phyloP scores from a whole-genome alignment of 2,329 filamentous ascomycete genomes.

The Curvularia lunata region DNA sequence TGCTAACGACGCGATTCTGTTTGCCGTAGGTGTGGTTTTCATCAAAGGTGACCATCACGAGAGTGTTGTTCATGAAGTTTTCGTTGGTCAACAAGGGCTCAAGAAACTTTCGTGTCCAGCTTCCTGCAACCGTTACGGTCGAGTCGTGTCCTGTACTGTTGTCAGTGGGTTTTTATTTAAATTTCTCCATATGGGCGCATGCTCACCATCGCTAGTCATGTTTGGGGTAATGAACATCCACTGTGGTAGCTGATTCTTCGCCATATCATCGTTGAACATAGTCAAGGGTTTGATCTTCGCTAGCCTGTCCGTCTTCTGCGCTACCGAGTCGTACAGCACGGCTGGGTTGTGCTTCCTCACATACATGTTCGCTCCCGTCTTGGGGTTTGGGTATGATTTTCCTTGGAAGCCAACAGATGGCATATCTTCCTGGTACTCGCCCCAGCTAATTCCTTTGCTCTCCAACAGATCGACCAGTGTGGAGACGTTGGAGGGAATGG shows the following conservation, averaged over 20 bases:
- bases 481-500: conserved; percentile 49
- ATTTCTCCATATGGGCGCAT: neutral
- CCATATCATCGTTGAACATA: conserved; percentile 61
- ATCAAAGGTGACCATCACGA: conserved; percentile 79
- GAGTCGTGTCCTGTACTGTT: conserved; percentile 64
- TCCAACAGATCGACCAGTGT: conserved; percentile 53
- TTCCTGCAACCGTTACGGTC: conserved; percentile 70
- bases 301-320: conserved; percentile 64
- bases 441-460: conserved; percentile 55
- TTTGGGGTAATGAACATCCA: conserved; percentile 61
- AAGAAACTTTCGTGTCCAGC: conserved; percentile 72
- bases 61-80: conserved; percentile 76
- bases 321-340: conserved; percentile 70
- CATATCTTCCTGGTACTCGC: conserved; percentile 77
- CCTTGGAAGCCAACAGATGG: conserved; percentile 77
- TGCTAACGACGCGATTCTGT: conserved; percentile 71
- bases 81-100: conserved; percentile 71
- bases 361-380: conserved; percentile 73
- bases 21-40: conserved; percentile 73
- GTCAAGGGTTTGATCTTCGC: conserved; percentile 76
- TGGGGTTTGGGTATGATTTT: conserved; percentile 62
- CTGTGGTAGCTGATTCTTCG: conserved; percentile 33
- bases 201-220: conserved; percentile 71
- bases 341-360: conserved; percentile 80
- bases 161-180: conserved; percentile 6